These are phyloP conservation scores for Crithidia sp. DNA, from an alignment of 208 protist species.

Conservation along the genomic window DNA sequence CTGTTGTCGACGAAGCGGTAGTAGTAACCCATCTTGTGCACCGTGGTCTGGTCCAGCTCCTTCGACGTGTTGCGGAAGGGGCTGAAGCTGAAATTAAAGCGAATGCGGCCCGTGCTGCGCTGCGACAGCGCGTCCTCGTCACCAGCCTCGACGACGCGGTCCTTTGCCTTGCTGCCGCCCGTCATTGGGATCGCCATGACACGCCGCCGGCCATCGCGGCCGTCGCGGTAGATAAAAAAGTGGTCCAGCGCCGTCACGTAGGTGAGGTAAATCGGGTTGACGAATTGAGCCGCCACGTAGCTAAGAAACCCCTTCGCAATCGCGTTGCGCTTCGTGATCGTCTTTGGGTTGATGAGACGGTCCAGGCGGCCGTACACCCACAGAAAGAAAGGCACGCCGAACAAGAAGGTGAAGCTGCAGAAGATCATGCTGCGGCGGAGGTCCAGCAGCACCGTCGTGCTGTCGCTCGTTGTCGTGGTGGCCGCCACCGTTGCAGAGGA, in stretches of 20 bases:
- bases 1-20: conserved; percentile 63
- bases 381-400: conserved; percentile 74
- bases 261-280: conserved; percentile 66
- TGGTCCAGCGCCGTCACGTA: conserved; percentile 78
- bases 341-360: conserved; percentile 37
- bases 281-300: conserved; percentile 62
- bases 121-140: conserved; percentile 23
- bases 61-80: conserved; percentile 23
- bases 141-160: conserved; percentile 25
- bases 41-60: conserved; percentile 34
- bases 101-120: conserved; percentile 22
- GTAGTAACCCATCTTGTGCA: conserved; percentile 58
- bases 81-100: conserved; percentile 33
- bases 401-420: conserved; percentile 71
- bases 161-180: background rate
- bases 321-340: conserved; percentile 56
- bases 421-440: conserved; percentile 82
- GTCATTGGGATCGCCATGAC: conserved; percentile 45
- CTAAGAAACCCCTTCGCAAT: conserved; percentile 76
- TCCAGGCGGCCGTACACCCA: conserved; percentile 62
- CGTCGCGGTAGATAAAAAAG: conserved; percentile 80
- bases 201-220: conserved; percentile 58
- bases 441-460: conserved; percentile 58
- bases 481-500: background rate
- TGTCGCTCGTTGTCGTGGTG: conserved; percentile 1